Conservation (phyloP, 2,329 filamentous ascomycete genomes). For the Phoma sp. region DNA sequence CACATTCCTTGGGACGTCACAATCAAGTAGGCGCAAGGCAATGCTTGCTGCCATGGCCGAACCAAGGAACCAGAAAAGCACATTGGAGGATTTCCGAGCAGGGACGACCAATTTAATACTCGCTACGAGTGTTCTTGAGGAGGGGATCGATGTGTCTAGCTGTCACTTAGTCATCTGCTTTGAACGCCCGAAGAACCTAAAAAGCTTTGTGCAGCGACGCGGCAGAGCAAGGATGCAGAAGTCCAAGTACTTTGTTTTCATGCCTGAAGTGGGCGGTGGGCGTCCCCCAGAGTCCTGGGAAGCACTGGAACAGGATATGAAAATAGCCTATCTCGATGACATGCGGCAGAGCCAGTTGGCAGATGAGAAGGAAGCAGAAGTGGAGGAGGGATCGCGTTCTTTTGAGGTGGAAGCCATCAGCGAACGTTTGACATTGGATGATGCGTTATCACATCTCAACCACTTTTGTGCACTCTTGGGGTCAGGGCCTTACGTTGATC, state of each 20-base stretch:
- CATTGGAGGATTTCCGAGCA: conserved; percentile 61
- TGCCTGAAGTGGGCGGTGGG: conserved; percentile 44
- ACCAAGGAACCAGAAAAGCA: conserved; percentile 57
- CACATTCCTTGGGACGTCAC: conserved; percentile 63
- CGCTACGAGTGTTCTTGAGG: conserved; percentile 65
- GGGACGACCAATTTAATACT: conserved; percentile 65
- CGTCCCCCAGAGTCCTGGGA: conserved; percentile 64
- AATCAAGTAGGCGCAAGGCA: conserved; percentile 51
- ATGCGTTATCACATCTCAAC: conserved; percentile 76
- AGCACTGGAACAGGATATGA: conserved; percentile 76
- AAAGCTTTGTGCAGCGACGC: conserved; percentile 70
- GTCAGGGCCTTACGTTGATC: conserved; percentile 66
- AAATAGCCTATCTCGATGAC: conserved; percentile 71
- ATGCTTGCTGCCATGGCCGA: conserved; percentile 60
- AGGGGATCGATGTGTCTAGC: conserved; percentile 68
- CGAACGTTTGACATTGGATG: conserved; percentile 74
- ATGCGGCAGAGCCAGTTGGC: conserved; percentile 59
- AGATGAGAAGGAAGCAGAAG: conserved; percentile 55
- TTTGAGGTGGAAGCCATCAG: conserved; percentile 46
- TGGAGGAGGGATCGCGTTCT: conserved; percentile 52
- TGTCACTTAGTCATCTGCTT: conserved; percentile 72
- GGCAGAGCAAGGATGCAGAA: conserved; percentile 66
- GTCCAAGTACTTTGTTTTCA: conserved; percentile 64
- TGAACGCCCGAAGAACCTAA: conserved; percentile 66
- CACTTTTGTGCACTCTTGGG: conserved; percentile 78